Base-by-base conservation (phyloP, 495 filamentous ascomycete species). In the Oidiodendron maius region DNA sequence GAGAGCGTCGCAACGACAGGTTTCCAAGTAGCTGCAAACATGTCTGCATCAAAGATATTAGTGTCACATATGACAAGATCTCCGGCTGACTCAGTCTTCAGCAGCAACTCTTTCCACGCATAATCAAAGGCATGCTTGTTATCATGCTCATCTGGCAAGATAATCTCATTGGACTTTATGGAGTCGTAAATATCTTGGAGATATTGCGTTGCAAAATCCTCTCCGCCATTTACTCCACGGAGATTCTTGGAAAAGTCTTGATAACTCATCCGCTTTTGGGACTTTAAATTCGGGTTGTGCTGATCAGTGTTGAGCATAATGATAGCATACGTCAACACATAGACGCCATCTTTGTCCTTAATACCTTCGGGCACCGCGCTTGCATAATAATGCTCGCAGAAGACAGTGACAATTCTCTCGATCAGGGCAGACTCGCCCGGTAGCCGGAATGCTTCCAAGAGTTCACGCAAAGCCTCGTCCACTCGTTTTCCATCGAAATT, bases 1-100 rank as follows among this genome's bases (percentile, higher is more conserved):
- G 91, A 93, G 34, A 99, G 72, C 1, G 94, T 96, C 13, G 94
- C 89, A 11, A 99, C 76, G 50, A 97, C 86, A 6, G 93, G 89
- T 65, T 82, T 90, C 93, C 93, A 99, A 3, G 90, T 95, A 25
- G 91, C 87, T 46, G 83, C 82, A 62, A 99, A 97, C 89, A 99
- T 96, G 59, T 97, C 87, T 5, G 90, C 87, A 65, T 99, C 93
- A 67, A 84, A 97, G 26, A 93, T 80, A 62, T 96, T 99, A 13
- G 91, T 96, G 53, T 95, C 77, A 59, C 90, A 95, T 36, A 94
- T 71, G 1, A 82, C 69, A 46, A 96, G 66, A 40, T 86, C 77
- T 17, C 83, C 80, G 16, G 86, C 76, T 4, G 81, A 81, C 51
- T 87, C 82, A 0, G 89, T 82, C 67, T 97, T 97, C 51, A 93